Evolutionary conservation across 2,329 filamentous ascomycete genomes (phyloP).

Genomic region (Akanthomyces uredinophilus): DNA sequence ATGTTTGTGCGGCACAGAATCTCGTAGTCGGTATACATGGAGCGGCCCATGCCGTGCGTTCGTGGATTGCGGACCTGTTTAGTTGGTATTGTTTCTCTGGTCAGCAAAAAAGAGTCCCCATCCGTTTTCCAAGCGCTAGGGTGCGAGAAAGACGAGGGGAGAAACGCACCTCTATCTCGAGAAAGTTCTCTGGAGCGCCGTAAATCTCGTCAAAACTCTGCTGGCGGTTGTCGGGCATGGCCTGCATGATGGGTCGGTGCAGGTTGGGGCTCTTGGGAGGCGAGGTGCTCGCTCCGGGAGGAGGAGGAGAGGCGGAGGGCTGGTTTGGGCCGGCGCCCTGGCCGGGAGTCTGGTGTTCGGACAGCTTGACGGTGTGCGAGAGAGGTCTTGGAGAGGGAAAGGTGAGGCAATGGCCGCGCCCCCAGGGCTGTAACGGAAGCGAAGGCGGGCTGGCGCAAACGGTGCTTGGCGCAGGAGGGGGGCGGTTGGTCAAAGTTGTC

Average conservation of each 20-base stretch:
- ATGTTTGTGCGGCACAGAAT: conserved; percentile 98
- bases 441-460: background rate
- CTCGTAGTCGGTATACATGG: conserved; percentile 99
- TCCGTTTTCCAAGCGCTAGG: background rate
- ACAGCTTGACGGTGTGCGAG: conserved; percentile 35
- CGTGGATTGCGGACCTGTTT: conserved; percentile 82
- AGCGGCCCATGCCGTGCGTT: conserved; percentile 88
- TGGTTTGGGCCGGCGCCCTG: conserved; percentile 26
- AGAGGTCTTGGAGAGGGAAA: background rate
- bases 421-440: background rate
- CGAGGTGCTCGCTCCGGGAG: conserved; percentile 14
- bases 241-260: conserved; percentile 55
- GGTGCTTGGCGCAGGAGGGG: background rate
- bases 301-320: conserved; percentile 11
- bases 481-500: background rate
- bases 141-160: background rate
- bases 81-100: background rate
- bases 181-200: conserved; percentile 94
- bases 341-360: conserved; percentile 33
- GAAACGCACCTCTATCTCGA: conserved; percentile 81
- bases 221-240: conserved; percentile 68
- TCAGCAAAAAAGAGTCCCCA: background rate
- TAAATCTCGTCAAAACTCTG: conserved; percentile 99
- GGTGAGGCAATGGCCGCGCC: background rate
- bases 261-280: conserved; percentile 30